Percentiles rank a stretch among this genome's conserved stretches.
Conservation (phyloP, 441 rosid genomes). For the Arabidopsis hybrid region DNA sequence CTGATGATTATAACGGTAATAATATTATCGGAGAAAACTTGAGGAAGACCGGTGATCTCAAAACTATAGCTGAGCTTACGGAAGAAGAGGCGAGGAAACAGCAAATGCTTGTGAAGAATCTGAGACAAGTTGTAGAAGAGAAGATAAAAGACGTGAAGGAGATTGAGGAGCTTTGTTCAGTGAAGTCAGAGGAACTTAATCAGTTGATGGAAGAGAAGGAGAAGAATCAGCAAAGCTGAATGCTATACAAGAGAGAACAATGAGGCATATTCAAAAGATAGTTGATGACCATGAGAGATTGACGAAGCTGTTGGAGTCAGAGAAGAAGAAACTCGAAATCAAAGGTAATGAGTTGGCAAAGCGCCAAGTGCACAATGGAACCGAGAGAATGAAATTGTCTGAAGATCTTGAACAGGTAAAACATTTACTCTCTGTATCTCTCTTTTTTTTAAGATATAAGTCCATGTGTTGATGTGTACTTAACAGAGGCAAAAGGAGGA, state of each 20-base stretch:
- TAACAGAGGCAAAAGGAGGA: conserved; percentile 85
- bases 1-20: conserved; percentile 71
- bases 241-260: conserved; percentile 64
- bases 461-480: conserved; percentile 19
- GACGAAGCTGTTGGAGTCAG: conserved; percentile 69
- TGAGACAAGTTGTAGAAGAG: conserved; percentile 66
- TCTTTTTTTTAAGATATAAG: neutral
- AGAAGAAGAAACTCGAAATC: conserved; percentile 71
- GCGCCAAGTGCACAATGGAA: conserved; percentile 85
- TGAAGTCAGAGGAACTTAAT: conserved; percentile 59
- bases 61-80: conserved; percentile 72
- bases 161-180: conserved; percentile 56
- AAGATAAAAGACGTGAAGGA: conserved; percentile 66
- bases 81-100: conserved; percentile 88
- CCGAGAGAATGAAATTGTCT: conserved; percentile 63
- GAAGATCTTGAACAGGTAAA: conserved; percentile 79
- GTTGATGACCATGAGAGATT: conserved; percentile 72
- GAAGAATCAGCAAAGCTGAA: conserved; percentile 69
- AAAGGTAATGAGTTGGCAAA: conserved; percentile 73
- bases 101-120: conserved; percentile 63
- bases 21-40: conserved; percentile 79
- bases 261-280: conserved; percentile 69
- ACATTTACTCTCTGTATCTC: conserved; percentile 1
- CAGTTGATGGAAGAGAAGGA: conserved; percentile 72
- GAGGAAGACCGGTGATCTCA: conserved; percentile 76